Percentiles rank a stretch among this genome's conserved stretches.
Conservation (phyloP, 306 rosid species). For the Glycyrrhiza uralensis region DNA sequence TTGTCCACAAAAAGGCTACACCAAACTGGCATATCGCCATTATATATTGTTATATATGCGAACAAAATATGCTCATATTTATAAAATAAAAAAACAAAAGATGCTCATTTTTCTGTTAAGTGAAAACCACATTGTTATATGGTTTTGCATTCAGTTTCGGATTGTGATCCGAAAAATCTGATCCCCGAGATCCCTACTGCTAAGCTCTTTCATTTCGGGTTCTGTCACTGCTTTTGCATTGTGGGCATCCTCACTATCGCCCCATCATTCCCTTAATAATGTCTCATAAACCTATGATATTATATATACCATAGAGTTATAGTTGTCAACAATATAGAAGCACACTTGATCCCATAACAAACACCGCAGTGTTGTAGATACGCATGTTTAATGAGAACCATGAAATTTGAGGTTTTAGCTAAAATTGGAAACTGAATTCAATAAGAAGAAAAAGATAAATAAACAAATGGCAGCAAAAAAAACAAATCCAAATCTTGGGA, state of each 20-base stretch:
- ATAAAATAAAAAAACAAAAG: too few species aligned
- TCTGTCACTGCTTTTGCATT: neutral
- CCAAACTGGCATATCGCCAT: neutral
- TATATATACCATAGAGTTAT: too few species aligned
- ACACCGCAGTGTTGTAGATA: neutral
- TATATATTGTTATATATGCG: neutral
- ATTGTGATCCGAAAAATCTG: conserved; percentile 16
- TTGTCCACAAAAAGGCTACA: too few species aligned
- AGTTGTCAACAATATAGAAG: too few species aligned
- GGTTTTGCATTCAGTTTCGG: conserved; percentile 16
- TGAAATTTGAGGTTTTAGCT: conserved; percentile 8
- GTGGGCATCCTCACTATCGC: too few species aligned
- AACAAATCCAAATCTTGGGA: neutral
- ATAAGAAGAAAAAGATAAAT: neutral
- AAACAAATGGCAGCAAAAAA: conserved; percentile 19
- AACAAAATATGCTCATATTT: neutral
- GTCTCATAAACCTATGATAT: too few species aligned
- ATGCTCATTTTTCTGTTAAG: neutral
- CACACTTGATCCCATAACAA: neutral
- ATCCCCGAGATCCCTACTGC: neutral
- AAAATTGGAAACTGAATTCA: conserved; percentile 18
- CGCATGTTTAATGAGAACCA: conserved; percentile 18
- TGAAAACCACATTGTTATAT: conserved; percentile 1
- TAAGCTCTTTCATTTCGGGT: neutral
- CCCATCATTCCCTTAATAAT: too few species aligned